phyloP scores from a whole-genome alignment of 306 rosid genomes.

The Lathyrus sativus region DNA sequence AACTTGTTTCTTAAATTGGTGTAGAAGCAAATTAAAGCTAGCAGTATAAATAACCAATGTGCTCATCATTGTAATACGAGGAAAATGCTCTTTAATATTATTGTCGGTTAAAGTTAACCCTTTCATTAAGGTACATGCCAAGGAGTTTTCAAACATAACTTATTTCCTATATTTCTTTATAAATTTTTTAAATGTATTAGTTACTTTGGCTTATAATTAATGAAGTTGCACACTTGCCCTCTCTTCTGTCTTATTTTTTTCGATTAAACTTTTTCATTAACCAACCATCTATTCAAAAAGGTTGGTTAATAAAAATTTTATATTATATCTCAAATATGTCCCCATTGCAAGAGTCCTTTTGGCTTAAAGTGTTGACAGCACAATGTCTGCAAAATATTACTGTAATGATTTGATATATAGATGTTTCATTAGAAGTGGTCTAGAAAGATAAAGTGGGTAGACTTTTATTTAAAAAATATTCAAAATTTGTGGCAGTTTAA shows the following conservation, averaged over 20 bases:
- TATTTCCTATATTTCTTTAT: background rate
- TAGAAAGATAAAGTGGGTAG: too few relatives aligned
- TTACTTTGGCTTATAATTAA: conserved; percentile 13
- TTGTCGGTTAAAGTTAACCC: background rate
- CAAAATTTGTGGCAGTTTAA: too few relatives aligned
- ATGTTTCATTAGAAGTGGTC: too few relatives aligned
- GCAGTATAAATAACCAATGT: background rate
- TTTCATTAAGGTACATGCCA: too few relatives aligned
- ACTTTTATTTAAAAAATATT: too few relatives aligned
- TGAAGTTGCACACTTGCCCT: conserved; percentile 4
- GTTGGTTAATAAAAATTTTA: too few relatives aligned
- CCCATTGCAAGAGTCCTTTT: background rate
- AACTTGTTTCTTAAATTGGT: too few relatives aligned
- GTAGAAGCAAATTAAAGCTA: too few relatives aligned
- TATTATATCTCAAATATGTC: background rate
- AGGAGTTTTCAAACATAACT: too few relatives aligned
- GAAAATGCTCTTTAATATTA: conserved; percentile 9
- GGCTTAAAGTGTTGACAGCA: background rate
- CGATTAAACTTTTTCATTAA: background rate
- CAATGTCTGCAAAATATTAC: too few relatives aligned
- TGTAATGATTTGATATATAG: too few relatives aligned
- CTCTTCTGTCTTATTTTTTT: background rate
- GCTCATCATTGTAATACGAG: conserved; percentile 1
- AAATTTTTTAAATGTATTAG: background rate
- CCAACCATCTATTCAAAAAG: background rate